Conservation (phyloP, 1,139 yeast genomes). For the Torulaspora pretoriensis region DNA sequence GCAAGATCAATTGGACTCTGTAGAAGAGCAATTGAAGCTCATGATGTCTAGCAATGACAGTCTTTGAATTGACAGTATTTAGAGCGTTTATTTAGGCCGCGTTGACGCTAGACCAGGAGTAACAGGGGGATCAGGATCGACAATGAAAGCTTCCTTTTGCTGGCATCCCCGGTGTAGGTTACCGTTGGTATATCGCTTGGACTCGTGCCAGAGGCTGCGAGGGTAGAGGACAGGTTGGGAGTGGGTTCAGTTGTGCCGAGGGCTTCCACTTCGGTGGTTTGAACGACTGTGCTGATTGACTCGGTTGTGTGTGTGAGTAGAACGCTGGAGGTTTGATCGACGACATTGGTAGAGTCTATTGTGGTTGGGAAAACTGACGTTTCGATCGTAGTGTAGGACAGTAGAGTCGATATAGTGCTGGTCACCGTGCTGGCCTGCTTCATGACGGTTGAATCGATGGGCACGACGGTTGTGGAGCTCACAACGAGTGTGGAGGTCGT, state of each 20-base stretch:
- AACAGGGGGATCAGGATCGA: slow-evolving; percentile 1
- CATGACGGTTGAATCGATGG: neutral
- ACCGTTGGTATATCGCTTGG: neutral
- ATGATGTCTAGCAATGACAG: neutral
- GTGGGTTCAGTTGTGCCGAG: neutral
- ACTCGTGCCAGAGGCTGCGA: neutral
- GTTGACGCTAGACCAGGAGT: slow-evolving; percentile 2
- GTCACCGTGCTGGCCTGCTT: neutral
- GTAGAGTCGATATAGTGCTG: neutral
- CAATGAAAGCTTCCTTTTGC: neutral
- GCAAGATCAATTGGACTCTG: neutral
- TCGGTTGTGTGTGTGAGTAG: neutral
- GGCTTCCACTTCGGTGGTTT: neutral
- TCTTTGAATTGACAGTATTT: neutral
- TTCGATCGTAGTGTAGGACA: neutral
- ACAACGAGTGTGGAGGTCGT: neutral
- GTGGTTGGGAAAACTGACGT: neutral
- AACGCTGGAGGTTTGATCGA: neutral
- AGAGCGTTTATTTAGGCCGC: neutral
- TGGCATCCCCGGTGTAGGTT: slow-evolving; percentile 1
- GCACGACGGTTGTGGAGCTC: neutral
- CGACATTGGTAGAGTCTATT: neutral
- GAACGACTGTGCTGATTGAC: neutral
- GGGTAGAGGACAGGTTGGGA: neutral
- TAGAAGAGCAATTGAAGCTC: neutral